Base-by-base conservation (phyloP, 2,329 filamentous ascomycete genomes). In the Acarospora socialis region DNA sequence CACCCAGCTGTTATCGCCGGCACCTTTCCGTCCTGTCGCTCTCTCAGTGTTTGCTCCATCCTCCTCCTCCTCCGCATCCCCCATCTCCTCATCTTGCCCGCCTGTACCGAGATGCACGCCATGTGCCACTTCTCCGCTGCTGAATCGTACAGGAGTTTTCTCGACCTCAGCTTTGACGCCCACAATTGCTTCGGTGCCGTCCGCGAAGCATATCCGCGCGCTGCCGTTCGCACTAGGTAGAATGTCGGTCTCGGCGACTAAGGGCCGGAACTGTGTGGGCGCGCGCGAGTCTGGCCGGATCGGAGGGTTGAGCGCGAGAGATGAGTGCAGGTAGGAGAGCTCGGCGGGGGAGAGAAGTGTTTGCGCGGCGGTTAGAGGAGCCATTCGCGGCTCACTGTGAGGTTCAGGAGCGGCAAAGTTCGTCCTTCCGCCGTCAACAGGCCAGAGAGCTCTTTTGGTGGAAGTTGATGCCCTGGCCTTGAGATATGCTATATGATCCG, bases 141-240 rank as follows among this genome's bases (percentile, higher is more conserved):
- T 22, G 5, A 12, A 21, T 35, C 51, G 41, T 30, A 55, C 38
- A 38, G 46, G 44, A 19, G 77, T 83, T 61, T 71, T 77, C 55
- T 93, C 84, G 3, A 95, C 81, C 59, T 95, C 87, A 1, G 82
- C 84, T 60, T 95, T 98, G 39, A 94, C 77, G 27, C 90, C 90
- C 4, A 94, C 90, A 39, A 98, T 78, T 5, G 90, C 90, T 57
- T 98, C 90, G 2, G 84, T 92, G 30, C 90, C 90, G 54, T 98
- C 90, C 3, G 84, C 76, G 52, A 95, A 92, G 44, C 87, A 92
- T 28, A 98, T 79, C 20, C 92, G 74, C 37, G 90, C 87, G 56
- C 81, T 92, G 39, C 90, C 90, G 50, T 95, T 92, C 10, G 87
- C 79, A 28, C 77, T 76, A 0, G 90, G 86, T 0, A 98, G 68